Evolutionary conservation across 1,284 basidiomycete species (phyloP).

Genomic region (Naganishia sp.): DNA sequence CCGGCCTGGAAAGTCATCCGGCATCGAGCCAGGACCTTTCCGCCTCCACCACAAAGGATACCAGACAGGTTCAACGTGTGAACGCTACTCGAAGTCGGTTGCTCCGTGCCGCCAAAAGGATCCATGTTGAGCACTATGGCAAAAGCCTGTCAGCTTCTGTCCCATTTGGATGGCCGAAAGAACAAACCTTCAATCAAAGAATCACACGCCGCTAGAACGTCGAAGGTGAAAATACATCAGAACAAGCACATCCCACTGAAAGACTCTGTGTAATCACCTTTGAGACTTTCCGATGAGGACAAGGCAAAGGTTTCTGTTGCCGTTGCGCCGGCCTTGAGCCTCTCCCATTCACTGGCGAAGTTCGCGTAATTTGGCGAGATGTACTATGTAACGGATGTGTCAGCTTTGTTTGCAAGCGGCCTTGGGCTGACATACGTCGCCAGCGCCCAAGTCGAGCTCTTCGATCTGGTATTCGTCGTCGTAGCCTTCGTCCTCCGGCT

Average conservation of each 20-base stretch:
- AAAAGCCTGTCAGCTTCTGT: not conserved
- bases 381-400: constrained; percentile 58
- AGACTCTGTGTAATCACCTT: constrained; percentile 62
- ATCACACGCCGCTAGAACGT: constrained; percentile 74
- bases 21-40: constrained; percentile 88
- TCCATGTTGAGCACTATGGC: constrained; percentile 86
- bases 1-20: constrained; percentile 92
- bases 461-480: constrained; percentile 98
- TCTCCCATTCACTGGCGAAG: constrained; percentile 93
- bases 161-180: not conserved
- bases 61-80: constrained; percentile 95
- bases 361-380: constrained; percentile 88
- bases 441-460: constrained; percentile 87
- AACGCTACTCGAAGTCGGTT: constrained; percentile 76
- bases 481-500: constrained; percentile 97
- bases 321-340: constrained; percentile 70
- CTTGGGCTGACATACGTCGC: constrained; percentile 57
- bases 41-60: constrained; percentile 80
- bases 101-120: constrained; percentile 83
- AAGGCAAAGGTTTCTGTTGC: constrained; percentile 93
- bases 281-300: constrained; percentile 87
- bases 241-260: constrained; percentile 19
- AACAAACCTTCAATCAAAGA: constrained; percentile 70
- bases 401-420: not conserved
- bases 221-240: constrained; percentile 33